phyloP scores from a whole-genome alignment of 176 grass and related monocot species.

The Carex parvula region DNA sequence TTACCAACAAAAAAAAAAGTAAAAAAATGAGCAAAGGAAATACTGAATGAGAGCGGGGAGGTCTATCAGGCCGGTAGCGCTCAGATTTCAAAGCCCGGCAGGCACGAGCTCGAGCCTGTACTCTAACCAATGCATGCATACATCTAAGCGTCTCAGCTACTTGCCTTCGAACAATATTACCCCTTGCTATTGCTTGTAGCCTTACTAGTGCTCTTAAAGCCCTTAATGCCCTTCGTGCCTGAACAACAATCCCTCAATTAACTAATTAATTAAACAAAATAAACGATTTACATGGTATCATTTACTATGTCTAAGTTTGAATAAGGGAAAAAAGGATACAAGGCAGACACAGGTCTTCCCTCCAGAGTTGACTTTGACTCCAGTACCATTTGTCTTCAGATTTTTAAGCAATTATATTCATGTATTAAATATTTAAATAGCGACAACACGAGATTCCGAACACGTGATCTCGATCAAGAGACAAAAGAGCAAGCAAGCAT shows the following conservation, averaged over 20 bases:
- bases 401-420: conserved; percentile 1
- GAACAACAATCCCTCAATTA: not conserved
- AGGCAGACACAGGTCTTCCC: not conserved
- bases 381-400: not conserved
- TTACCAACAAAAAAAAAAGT: not conserved
- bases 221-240: conserved; percentile 31
- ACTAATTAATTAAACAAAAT: not conserved
- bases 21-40: conserved; percentile 8
- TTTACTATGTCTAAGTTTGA: not conserved
- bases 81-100: conserved; percentile 49
- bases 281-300: not conserved
- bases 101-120: conserved; percentile 29
- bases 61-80: not conserved
- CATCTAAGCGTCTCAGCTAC: conserved; percentile 28
- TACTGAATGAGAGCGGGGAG: not conserved
- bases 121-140: conserved; percentile 33
- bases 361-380: conserved; percentile 17
- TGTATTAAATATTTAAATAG: not conserved
- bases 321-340: not conserved
- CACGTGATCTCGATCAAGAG: not conserved
- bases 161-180: conserved; percentile 31
- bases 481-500: conserved; percentile 32
- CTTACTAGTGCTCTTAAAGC: conserved; percentile 35
- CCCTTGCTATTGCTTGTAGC: conserved; percentile 33
- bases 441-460: not conserved